Base-by-base conservation (phyloP, 2,329 filamentous ascomycete species). In the Fusarium goolgardi region DNA sequence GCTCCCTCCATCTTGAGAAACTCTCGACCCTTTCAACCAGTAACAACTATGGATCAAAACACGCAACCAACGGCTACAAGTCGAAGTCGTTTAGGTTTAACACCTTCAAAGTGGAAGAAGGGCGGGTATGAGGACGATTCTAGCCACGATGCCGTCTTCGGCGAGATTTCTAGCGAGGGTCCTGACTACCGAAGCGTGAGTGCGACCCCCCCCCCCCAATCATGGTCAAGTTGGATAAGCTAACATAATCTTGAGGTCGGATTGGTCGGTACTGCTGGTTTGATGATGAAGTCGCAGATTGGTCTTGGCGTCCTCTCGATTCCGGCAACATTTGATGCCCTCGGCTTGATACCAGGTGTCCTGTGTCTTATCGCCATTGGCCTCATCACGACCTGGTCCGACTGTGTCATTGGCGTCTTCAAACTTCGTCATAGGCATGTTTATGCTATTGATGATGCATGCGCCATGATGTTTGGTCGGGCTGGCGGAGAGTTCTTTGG, bases 391-490 rank as follows among this genome's bases (percentile, higher is more conserved):
- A 83, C 80, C 2, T 85, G 83, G 83, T 83, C 82, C 3, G 78
- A 79, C 55, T 84, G 81, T 63, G 81, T 84, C 16, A 76, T 85
- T 7, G 83, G 82, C 6, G 70, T 77, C n/a, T 86, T 86, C 78
- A 86, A 86, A 67, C 69, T 83, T 25, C 75, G 75, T 20, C 85
- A 87, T 68, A 79, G 79, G 3, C 78, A 82, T 41, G 82, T 86
- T 2, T 86, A 87, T 64, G 80, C 82, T 15, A 84, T 87, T 55
- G 84, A 85, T 45, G 85, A 86, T 67, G 84, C 81, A 1, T 84
- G 84, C 21, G 68, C 66, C 3, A 75, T 85, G 46, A 77, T 86
- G 25, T 83, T 85, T 66, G 84, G 85, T 18, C 77, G 75, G 2
- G 55, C 79, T 5, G 83, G 84, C 0, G 78, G 81, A 3, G 81